Base-by-base conservation (phyloP, 805 yeast genomes). In the Spencermartinsiella europaea region DNA sequence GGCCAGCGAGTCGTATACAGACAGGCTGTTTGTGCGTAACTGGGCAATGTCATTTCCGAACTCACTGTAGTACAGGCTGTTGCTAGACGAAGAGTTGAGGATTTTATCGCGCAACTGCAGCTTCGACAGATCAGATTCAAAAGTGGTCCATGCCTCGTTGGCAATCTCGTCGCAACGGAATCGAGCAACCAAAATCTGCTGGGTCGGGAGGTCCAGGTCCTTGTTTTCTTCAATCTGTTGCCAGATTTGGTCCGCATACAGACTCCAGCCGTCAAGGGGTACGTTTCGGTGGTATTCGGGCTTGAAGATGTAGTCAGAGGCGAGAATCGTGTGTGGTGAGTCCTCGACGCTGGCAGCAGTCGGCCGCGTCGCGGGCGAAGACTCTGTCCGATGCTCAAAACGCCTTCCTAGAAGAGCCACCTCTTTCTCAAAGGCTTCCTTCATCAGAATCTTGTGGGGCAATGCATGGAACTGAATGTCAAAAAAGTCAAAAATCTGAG, bases 191-290 rank as follows among this genome's bases (percentile, higher is more conserved):
- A 93, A 72, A 27, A 87, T 85, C 64, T 93, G 99, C 62, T 93
- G 99, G 1, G 98, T 90, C 21, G 99, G 99, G 54, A 93, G 73
- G 67, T 93, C 99, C 52, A 93, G 76, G 63, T 93, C 99, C 66
- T 88, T 90, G 68, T 93, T 93, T 51, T 76, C 74, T 63, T 88
- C 95, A 58, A 93, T 93, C 65, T 88, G 96, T 43, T 85, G 82
- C 99, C 99, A 93, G 54, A 95, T 82, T 60, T 82, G 85, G 45
- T 80, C 83, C 1, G 96, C 89, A 58, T 93, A 93, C 63, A 89
- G 67, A 3, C 91, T 76, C 98, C 99, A 93, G 20, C 97, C 98
- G 66, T 93, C 99, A 44, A 91, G 73, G 8, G 99, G 99, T 46
- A 93, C 80, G 40, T 76, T 73, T 55, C 93, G 89, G 60, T 87